Conservation (phyloP, 495 filamentous ascomycete species). For the Aspergillus biplanus region DNA sequence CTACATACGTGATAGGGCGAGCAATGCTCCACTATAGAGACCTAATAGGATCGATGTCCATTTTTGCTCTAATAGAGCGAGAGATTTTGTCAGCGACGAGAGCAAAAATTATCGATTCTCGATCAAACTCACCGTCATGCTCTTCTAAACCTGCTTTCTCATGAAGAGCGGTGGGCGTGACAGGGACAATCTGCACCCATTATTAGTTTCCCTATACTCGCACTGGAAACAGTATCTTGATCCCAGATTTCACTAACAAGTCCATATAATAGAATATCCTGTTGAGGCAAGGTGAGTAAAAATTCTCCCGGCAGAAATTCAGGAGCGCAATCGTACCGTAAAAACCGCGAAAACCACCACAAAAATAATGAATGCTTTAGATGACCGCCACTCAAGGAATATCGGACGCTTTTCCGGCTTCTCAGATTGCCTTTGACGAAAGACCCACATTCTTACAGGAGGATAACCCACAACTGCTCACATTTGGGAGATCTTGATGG, state of each 20-base stretch:
- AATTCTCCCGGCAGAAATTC: neutral
- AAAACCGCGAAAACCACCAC: conserved; percentile 59
- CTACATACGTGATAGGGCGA: conserved; percentile 58
- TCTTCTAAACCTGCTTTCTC: conserved; percentile 59
- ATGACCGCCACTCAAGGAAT: conserved; percentile 35
- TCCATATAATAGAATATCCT: conserved; percentile 82
- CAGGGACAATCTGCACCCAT: conserved; percentile 66
- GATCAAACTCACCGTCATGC: conserved; percentile 45
- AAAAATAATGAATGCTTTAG: conserved; percentile 50
- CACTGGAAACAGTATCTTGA: neutral
- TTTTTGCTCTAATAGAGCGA: conserved; percentile 53
- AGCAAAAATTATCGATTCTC: neutral
- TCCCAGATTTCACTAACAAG: conserved; percentile 44
- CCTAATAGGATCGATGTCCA: conserved; percentile 82
- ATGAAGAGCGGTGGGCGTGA: conserved; percentile 78
- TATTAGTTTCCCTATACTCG: conserved; percentile 5
- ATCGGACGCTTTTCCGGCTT: conserved; percentile 9
- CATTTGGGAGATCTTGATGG: too few species aligned
- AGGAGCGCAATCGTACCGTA: conserved; percentile 39
- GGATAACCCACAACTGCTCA: too few species aligned
- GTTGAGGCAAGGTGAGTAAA: conserved; percentile 12
- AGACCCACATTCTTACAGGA: too few species aligned
- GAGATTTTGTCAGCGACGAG: conserved; percentile 12
- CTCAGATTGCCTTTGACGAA: neutral
- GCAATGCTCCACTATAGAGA: conserved; percentile 75